phyloP scores from a whole-genome alignment of 169 alveolate genomes.

The Babesia ovis region DNA sequence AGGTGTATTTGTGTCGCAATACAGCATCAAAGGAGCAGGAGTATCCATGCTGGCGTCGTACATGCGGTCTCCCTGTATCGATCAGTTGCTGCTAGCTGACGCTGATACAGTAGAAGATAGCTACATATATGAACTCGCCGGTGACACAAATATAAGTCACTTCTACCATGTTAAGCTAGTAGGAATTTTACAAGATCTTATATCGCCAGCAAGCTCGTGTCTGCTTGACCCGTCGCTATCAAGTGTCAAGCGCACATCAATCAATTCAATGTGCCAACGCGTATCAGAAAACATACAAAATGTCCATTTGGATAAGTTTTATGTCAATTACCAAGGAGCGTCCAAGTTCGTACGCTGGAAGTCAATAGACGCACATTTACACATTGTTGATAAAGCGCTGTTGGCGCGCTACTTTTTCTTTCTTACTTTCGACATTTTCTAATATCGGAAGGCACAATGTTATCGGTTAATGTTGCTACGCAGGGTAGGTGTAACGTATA shows the following conservation, averaged over 20 bases:
- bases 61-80: constrained; percentile 17
- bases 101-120: neutral
- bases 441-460: constrained; percentile 4
- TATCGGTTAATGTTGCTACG: constrained; percentile 40
- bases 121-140: constrained; percentile 6
- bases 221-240: constrained; percentile 21
- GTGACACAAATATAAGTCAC: neutral
- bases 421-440: constrained; percentile 20
- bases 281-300: neutral
- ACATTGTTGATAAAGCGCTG: neutral
- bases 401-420: constrained; percentile 25
- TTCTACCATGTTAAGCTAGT: constrained; percentile 13
- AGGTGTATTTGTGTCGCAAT: constrained; percentile 1
- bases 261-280: neutral
- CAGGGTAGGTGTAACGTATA: constrained; percentile 19
- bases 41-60: neutral
- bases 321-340: constrained; percentile 9
- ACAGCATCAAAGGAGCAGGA: constrained; percentile 3
- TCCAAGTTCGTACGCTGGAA: constrained; percentile 30
- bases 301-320: neutral
- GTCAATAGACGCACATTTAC: constrained; percentile 16
- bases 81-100: constrained; percentile 10
- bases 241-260: neutral
- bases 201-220: constrained; percentile 20
- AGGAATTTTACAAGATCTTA: constrained; percentile 25